Evolutionary conservation across 106 monocot species (phyloP), one percentile per base, ranked within the genome.

Genomic region (Dendrobium officinale): DNA sequence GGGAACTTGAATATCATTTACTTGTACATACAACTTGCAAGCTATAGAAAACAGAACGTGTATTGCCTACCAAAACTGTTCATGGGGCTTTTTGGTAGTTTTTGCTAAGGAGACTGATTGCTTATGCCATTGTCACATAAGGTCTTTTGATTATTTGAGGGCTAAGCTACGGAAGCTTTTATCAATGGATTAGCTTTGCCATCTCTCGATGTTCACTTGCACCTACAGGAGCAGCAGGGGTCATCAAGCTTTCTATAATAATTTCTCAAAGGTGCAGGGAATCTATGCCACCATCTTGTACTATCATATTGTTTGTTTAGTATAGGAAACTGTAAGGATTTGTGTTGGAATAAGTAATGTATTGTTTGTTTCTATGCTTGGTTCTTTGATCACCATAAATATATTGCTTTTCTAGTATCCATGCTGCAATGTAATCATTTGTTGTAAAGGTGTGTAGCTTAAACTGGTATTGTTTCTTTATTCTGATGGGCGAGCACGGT

Each of bases 11-110:
- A 68, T 31, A 68, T 29, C 27, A 5, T 13, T 68, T 68, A 29
- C 19, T 68, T 68, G 68, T 68, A 68, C 68, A 68, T 68, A 68
- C 31, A 68, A 31, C 68, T 68, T 68, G 5, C 29, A 31, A 68
- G 68, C 9, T 68, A 31, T 31, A 70, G 29, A 70, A 37, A 1
- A 37, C 70, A 70, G 5, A 29, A 37, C 1, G n/a, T 37, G 70
- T 15, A 68, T 70, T n/a, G 37, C 37, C 37, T 70, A 33, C 68
- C 70, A 16, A 22, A 11, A 70, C 4, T 70, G 4, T 29, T 68
- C 2, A 15, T 70, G 10, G 11, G 2, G 11, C 70, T 16, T 9
- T 37, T 70, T 9, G 26, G 24, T 51, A 51, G 51, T 13, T 66
- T 66, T 66, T 24, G 24, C n/a, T 1, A 26, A 66, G 29, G 70